phyloP scores from a whole-genome alignment of 108 stramenopile genomes.

The Skeletonema grethae region DNA sequence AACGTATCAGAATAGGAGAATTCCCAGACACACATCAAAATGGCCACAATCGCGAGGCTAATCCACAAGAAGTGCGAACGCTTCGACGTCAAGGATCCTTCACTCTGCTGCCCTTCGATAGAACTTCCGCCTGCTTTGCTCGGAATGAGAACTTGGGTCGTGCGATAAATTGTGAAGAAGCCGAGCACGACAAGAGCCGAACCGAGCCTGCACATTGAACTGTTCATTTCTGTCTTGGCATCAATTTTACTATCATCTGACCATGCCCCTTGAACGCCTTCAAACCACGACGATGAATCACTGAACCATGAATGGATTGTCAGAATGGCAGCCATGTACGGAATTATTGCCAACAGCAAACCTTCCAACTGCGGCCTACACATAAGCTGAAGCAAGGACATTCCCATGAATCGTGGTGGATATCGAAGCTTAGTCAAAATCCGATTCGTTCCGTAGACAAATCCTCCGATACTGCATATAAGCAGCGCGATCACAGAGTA shows the following conservation, averaged over 20 bases:
- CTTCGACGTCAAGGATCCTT: conserved; percentile 67
- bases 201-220: conserved; percentile 72
- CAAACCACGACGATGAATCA: conserved; percentile 47
- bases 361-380: conserved; percentile 68
- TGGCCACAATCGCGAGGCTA: conserved; percentile 41
- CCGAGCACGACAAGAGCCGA: conserved; percentile 61
- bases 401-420: conserved; percentile 75
- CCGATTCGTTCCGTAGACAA: conserved; percentile 75
- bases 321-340: conserved; percentile 49
- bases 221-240: conserved; percentile 47
- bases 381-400: conserved; percentile 58
- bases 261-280: conserved; percentile 65
- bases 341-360: conserved; percentile 58
- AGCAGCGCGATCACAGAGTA: conserved; percentile 68
- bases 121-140: not conserved
- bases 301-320: conserved; percentile 58
- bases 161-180: conserved; percentile 52
- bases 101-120: conserved; percentile 51
- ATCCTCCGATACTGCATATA: conserved; percentile 51
- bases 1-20: conserved; percentile 79
- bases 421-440: conserved; percentile 78
- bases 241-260: conserved; percentile 49
- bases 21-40: conserved; percentile 70
- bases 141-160: conserved; percentile 44
- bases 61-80: conserved; percentile 68